Evolutionary conservation across 164 flowering plant species (phyloP).

Genomic region (Santalum album): DNA sequence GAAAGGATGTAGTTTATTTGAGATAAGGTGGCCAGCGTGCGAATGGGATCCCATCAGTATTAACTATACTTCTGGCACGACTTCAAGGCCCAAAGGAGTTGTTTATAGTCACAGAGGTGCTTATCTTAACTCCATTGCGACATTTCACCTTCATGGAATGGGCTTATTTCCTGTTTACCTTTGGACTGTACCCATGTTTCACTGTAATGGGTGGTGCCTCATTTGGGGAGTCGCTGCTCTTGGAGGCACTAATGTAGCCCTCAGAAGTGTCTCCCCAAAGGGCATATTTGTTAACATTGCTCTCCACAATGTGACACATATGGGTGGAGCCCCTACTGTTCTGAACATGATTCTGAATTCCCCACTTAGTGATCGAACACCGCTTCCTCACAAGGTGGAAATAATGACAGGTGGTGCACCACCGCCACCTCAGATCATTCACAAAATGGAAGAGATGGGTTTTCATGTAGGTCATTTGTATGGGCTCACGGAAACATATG

Average conservation of each 20-base stretch:
- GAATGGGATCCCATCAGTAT: constrained; percentile 40
- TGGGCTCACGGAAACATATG: constrained; percentile 42
- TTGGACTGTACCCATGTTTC: constrained; percentile 51
- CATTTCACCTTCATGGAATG: constrained; percentile 26
- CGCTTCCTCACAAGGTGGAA: constrained; percentile 26
- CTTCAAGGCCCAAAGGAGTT: constrained; percentile 46
- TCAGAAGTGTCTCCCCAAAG: constrained; percentile 22
- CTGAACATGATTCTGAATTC: constrained; percentile 39
- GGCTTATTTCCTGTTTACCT: constrained; percentile 30
- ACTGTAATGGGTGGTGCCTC: constrained; percentile 49
- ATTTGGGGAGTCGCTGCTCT: constrained; percentile 41
- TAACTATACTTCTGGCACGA: constrained; percentile 52
- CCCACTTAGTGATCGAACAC: constrained; percentile 11
- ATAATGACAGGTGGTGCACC: constrained; percentile 41
- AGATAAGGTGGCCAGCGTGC: constrained; percentile 15
- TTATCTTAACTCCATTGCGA: constrained; percentile 33
- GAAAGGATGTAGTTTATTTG: constrained; percentile 13
- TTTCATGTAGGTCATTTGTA: constrained; percentile 31
- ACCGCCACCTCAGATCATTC: constrained; percentile 34
- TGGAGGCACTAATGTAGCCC: constrained; percentile 41
- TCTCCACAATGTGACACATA: constrained; percentile 31
- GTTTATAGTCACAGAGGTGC: constrained; percentile 49
- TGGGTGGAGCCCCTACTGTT: constrained; percentile 43
- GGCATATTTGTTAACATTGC: constrained; percentile 27
- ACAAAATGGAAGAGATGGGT: constrained; percentile 38